Conservation (phyloP, 2,329 filamentous ascomycete species). For the Colletotrichum falcatum region DNA sequence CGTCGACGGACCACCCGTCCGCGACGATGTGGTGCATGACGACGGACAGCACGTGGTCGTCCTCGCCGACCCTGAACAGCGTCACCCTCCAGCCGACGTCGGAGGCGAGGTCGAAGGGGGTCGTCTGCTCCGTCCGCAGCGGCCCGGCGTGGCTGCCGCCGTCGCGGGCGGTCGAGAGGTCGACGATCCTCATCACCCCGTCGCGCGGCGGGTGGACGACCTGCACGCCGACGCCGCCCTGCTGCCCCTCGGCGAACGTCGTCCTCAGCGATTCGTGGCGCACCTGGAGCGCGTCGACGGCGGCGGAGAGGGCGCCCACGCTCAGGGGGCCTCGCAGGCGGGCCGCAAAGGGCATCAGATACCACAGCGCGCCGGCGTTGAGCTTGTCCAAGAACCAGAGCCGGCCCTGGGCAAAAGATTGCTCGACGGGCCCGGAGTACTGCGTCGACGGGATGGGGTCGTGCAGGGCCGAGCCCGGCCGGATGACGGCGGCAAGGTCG, state of each 20-base stretch:
- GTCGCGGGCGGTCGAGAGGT: background rate
- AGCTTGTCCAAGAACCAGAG: slow-evolving; percentile 16
- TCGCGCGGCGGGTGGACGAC: slow-evolving; percentile 25
- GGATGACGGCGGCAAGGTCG: slow-evolving; percentile 9
- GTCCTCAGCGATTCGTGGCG: slow-evolving; percentile 13
- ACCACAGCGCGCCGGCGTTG: background rate
- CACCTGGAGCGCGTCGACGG: background rate
- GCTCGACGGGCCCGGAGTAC: slow-evolving; percentile 14
- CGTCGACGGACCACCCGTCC: slow-evolving; percentile 48
- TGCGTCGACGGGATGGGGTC: background rate
- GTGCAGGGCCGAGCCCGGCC: background rate
- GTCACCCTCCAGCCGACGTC: slow-evolving; percentile 44
- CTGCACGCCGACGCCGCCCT: slow-evolving; percentile 9
- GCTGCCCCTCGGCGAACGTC: background rate
- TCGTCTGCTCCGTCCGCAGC: slow-evolving; percentile 40
- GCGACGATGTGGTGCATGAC: slow-evolving; percentile 48
- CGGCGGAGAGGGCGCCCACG: background rate
- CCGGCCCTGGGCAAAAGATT: slow-evolving; percentile 11
- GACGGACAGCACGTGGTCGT: slow-evolving; percentile 45
- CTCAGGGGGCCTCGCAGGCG: background rate
- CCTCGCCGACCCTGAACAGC: slow-evolving; percentile 27
- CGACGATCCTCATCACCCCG: slow-evolving; percentile 9
- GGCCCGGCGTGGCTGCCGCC: slow-evolving; percentile 8
- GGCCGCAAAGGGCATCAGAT: slow-evolving; percentile 6
- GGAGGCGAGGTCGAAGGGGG: slow-evolving; percentile 43